These are phyloP conservation scores for Sporisorium iseilematis-ciliati DNA, from an alignment of 1,284 basidiomycete species.

Conservation along the genomic window DNA sequence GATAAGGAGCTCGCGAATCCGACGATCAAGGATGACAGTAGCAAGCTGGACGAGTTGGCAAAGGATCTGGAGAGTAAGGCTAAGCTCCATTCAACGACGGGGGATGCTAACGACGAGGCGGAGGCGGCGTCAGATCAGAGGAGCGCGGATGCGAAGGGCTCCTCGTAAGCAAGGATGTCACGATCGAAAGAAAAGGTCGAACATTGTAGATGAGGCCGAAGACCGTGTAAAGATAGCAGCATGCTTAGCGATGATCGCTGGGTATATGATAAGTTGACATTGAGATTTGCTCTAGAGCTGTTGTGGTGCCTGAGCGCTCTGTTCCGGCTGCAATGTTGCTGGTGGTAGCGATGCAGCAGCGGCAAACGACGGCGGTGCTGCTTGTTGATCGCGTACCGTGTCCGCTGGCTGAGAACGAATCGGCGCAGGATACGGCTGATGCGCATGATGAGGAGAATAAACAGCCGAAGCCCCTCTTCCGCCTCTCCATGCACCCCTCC, in stretches of 20 bases:
- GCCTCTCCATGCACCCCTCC: conserved; percentile 13
- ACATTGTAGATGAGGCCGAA: conserved; percentile 1
- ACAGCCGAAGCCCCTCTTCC: conserved; percentile 25
- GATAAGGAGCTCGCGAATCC: conserved; percentile 12
- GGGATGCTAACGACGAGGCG: neutral
- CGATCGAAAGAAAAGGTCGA: neutral
- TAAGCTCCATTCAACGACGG: conserved; percentile 21
- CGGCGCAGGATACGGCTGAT: conserved; percentile 16
- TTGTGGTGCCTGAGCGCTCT: neutral
- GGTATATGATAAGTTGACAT: neutral
- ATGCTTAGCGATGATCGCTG: neutral
- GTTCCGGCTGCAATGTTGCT: neutral
- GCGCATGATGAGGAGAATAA: conserved; percentile 24
- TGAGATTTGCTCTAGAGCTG: neutral
- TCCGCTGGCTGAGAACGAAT: neutral
- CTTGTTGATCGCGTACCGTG: neutral
- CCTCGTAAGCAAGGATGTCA: neutral
- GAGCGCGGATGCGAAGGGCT: neutral
- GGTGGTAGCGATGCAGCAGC: conserved; percentile 29
- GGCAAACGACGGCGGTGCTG: conserved; percentile 22
- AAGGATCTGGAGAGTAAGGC: conserved; percentile 25
- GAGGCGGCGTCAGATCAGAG: neutral
- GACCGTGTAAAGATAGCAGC: neutral
- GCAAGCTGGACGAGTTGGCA: conserved; percentile 28
- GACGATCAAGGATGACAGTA: conserved; percentile 25